A percentile compares a stretch with the other conserved stretches of the same genome.
phyloP scores from a whole-genome alignment of 495 filamentous ascomycete species.

The Podospora australis region DNA sequence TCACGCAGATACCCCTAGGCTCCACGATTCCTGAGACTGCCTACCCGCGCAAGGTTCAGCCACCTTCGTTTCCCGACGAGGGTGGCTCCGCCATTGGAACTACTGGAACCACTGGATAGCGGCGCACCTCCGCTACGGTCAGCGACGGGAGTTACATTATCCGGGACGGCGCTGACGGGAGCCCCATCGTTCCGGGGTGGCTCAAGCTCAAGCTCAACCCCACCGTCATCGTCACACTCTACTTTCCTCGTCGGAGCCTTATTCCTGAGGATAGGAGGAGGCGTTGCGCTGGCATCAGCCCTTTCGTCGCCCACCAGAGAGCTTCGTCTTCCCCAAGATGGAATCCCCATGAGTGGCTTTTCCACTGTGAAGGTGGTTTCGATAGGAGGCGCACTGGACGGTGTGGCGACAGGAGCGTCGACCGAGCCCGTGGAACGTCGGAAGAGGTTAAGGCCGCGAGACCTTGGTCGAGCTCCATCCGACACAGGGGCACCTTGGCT shows the following conservation, averaged over 20 bases:
- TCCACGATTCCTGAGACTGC: slow-evolving; percentile 28
- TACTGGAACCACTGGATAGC: neutral
- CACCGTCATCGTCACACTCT: slow-evolving; percentile 18
- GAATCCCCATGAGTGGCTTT: slow-evolving; percentile 19
- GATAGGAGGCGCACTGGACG: slow-evolving; percentile 27
- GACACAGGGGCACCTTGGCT: slow-evolving; percentile 16
- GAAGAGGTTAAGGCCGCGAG: slow-evolving; percentile 39
- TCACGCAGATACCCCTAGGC: too few species aligned
- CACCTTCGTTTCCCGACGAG: slow-evolving; percentile 29
- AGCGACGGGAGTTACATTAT: neutral
- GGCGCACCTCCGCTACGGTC: slow-evolving; percentile 3
- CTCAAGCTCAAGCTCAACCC: slow-evolving; percentile 8
- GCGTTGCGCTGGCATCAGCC: slow-evolving; percentile 35
- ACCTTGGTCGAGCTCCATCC: slow-evolving; percentile 17
- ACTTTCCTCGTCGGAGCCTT: slow-evolving; percentile 19
- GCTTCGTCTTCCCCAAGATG: slow-evolving; percentile 23
- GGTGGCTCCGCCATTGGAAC: neutral
- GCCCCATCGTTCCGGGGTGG: slow-evolving; percentile 8
- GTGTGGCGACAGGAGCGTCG: slow-evolving; percentile 14
- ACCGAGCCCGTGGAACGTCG: slow-evolving; percentile 28
- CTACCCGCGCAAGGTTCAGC: slow-evolving; percentile 31
- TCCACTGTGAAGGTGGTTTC: slow-evolving; percentile 27
- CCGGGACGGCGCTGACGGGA: neutral
- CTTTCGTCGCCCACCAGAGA: slow-evolving; percentile 24
- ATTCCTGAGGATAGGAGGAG: slow-evolving; percentile 40